phyloP scores from a whole-genome alignment of 345 rosid genomes.

The Physaria fendleri region DNA sequence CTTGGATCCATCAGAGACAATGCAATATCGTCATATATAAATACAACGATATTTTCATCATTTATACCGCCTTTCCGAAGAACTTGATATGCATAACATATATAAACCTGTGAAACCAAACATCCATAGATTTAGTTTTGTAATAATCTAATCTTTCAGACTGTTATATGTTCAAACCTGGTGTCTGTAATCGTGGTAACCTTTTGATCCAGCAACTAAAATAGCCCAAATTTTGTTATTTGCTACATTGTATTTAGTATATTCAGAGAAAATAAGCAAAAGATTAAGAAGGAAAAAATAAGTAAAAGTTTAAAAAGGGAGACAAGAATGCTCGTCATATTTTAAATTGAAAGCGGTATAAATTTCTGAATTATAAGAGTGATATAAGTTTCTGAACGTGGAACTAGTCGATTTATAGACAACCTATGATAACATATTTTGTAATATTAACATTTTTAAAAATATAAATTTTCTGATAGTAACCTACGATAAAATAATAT shows the following conservation, averaged over 20 bases:
- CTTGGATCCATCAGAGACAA: conserved; percentile 36
- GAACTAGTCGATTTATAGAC: too few species aligned
- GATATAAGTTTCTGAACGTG: too few species aligned
- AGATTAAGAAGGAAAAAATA: too few species aligned
- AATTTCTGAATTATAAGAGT: too few species aligned
- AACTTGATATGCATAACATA: conserved; percentile 68
- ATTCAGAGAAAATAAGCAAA: conserved; percentile 17
- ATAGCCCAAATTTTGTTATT: conserved; percentile 59
- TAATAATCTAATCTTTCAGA: neutral
- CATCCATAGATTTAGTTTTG: neutral
- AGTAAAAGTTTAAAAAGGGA: too few species aligned
- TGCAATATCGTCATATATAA: conserved; percentile 82
- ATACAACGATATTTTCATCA: conserved; percentile 68
- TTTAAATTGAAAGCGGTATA: too few species aligned
- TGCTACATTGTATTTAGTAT: neutral
- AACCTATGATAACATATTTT: too few species aligned
- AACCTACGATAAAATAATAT: too few species aligned
- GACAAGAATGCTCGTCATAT: too few species aligned
- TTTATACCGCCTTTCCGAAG: conserved; percentile 47
- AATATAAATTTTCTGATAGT: too few species aligned
- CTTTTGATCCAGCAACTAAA: conserved; percentile 58
- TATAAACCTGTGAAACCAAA: conserved; percentile 44
- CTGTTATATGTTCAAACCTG: conserved; percentile 39
- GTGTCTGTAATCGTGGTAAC: conserved; percentile 53
- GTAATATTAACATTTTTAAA: too few species aligned